Conservation (phyloP, 2,329 filamentous ascomycete species). For the Phaeosphaeria sp. region DNA sequence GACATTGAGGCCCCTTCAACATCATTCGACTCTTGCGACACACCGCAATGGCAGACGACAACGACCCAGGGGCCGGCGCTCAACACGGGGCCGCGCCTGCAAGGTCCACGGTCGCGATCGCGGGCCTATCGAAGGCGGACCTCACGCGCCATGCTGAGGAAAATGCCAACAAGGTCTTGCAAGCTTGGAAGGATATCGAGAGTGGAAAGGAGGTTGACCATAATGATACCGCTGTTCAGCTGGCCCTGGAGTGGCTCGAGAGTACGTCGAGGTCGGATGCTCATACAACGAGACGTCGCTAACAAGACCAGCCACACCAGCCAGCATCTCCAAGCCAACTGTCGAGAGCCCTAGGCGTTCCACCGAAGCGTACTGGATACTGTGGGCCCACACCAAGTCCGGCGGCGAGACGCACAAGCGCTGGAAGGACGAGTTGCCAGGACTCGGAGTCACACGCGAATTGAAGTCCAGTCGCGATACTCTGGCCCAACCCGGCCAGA, state of each 20-base stretch:
- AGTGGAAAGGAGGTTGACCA: neutral
- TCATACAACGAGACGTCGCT: neutral
- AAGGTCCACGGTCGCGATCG: no score
- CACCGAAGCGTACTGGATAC: neutral
- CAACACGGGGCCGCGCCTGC: no score
- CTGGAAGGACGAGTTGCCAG: neutral
- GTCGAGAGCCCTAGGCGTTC: neutral
- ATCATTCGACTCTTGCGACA: no score
- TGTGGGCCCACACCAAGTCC: neutral
- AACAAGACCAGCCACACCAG: neutral
- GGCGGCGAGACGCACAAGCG: neutral
- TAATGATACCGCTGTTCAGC: neutral
- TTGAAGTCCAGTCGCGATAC: no score
- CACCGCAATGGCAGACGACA: no score
- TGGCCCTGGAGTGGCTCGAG: neutral
- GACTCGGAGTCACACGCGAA: no score
- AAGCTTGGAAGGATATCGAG: neutral
- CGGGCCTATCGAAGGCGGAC: neutral
- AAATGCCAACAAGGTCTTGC: neutral
- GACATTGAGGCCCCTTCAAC: no score
- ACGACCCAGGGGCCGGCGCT: no score
- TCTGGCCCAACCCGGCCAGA: no score
- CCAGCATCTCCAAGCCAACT: neutral
- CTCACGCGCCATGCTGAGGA: neutral
- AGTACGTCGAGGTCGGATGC: neutral